Evolutionary conservation across 805 yeast species (phyloP).

Genomic region (Starmerella apis): DNA sequence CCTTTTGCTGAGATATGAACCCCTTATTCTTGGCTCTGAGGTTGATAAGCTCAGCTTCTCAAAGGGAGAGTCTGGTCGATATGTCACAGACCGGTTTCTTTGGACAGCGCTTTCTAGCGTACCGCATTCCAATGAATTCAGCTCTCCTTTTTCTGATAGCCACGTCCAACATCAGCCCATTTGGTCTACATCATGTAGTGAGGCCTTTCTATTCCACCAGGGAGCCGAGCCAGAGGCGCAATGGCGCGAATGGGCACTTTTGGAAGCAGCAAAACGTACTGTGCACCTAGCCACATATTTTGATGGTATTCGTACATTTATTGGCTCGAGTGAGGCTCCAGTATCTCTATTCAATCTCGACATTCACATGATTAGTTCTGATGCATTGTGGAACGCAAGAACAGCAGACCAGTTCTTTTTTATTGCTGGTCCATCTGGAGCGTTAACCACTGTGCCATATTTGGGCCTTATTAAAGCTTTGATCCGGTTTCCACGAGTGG

Average conservation of each 20-base stretch:
- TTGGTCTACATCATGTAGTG: slow-evolving; percentile 24
- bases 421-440: slow-evolving; percentile 24
- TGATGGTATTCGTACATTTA: slow-evolving; percentile 24
- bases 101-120: slow-evolving; percentile 23
- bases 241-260: slow-evolving; percentile 41
- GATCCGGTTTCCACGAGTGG: slow-evolving; percentile 28
- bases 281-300: slow-evolving; percentile 27
- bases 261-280: slow-evolving; percentile 37
- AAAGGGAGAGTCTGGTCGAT: slow-evolving; percentile 12
- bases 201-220: slow-evolving; percentile 27
- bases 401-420: slow-evolving; percentile 26
- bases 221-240: slow-evolving; percentile 28
- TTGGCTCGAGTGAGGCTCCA: slow-evolving; percentile 12
- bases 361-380: slow-evolving; percentile 28
- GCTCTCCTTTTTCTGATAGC: slow-evolving; percentile 1
- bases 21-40: slow-evolving; percentile 23
- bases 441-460: slow-evolving; percentile 27
- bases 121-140: slow-evolving; percentile 19
- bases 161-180: slow-evolving; percentile 19
- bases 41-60: slow-evolving; percentile 9
- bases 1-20: slow-evolving; percentile 28
- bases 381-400: slow-evolving; percentile 27
- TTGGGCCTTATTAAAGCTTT: slow-evolving; percentile 29
- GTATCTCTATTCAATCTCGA: slow-evolving; percentile 29
- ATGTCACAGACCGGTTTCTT: slow-evolving; percentile 25